Base-by-base conservation (phyloP, 768 basidiomycete species). In the Xerocomus brunneocitrinus region DNA sequence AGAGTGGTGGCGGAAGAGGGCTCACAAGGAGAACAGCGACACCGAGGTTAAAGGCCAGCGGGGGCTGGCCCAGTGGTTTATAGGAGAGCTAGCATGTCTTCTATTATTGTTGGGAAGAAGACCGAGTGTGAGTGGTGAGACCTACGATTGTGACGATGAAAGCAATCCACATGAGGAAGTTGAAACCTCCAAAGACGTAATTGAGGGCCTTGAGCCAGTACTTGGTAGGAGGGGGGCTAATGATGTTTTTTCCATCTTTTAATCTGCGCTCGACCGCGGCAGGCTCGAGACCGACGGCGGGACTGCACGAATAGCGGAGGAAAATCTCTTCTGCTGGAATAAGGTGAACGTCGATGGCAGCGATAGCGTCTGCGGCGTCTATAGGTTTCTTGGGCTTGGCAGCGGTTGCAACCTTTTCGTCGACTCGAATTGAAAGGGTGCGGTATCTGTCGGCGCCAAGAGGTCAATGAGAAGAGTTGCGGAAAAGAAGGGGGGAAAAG, bases 161-260 rank as follows among this genome's bases (percentile, higher is more conserved):
- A 0, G 79, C 81, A 47, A 78, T 72, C 71, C 81, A 75, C 67
- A 83, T 77, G 14, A 83, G 65, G 49, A 74, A 75, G 48, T 81
- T 81, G 63, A 83, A 83, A 1, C 82, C 82, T 39, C 81, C 79
- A 43, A 83, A 79, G 45, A 83, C 54, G 49, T 81, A 83, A 58
- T 75, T 76, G 16, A 79, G 59, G 30, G 73, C 68, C 70, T 81
- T 82, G 61, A 74, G 71, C 72, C 67, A 78, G 58, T 71, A 73
- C 59, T 78, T 75, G 7, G 73, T 74, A 3, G 73, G 74, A 3
- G 78, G 78, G 0, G 79, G 74, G 22, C 74, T 75, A 22, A 83
- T 77, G 40, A 74, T 66, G 60, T 83, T 83, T 57, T 71, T 76
- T 5, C 77, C 76, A 13, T 71, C 61, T 34, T 67, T 62, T 13